These are phyloP conservation scores for Fusarium oxysporum DNA, from an alignment of 2,329 filamentous ascomycete genomes.

Conservation along the genomic window DNA sequence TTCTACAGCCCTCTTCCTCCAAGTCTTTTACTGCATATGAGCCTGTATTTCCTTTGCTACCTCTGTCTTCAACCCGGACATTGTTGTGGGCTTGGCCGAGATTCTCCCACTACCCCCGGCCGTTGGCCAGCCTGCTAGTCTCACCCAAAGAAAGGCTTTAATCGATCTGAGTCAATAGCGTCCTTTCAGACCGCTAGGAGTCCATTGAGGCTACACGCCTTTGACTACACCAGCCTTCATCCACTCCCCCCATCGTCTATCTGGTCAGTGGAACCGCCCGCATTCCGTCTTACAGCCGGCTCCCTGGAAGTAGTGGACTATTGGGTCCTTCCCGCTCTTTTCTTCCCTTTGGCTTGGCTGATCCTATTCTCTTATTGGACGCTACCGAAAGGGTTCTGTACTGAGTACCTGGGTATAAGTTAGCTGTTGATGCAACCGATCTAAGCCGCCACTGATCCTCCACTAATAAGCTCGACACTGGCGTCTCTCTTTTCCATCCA, in stretches of 20 bases:
- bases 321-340: constrained; percentile 36
- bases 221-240: constrained; percentile 27
- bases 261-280: constrained; percentile 41
- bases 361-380: constrained; percentile 36
- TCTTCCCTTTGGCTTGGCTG: constrained; percentile 32
- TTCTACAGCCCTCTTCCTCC: not conserved
- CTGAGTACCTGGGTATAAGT: constrained; percentile 40
- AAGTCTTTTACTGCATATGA: not conserved
- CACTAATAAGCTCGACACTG: constrained; percentile 27
- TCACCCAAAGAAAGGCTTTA: constrained; percentile 12
- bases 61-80: not conserved
- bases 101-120: not conserved
- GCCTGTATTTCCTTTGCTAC: not conserved
- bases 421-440: constrained; percentile 43
- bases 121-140: constrained; percentile 6
- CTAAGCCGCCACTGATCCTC: constrained; percentile 33
- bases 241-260: constrained; percentile 32
- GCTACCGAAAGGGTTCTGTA: constrained; percentile 12
- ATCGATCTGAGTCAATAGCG: constrained; percentile 16
- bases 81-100: not conserved
- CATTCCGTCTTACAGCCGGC: constrained; percentile 42
- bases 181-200: constrained; percentile 15
- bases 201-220: constrained; percentile 17
- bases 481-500: constrained; percentile 25
- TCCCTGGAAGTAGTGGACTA: constrained; percentile 41